Base-by-base conservation (phyloP, 2,329 filamentous ascomycete genomes). In the Penicillium verrucosum region DNA sequence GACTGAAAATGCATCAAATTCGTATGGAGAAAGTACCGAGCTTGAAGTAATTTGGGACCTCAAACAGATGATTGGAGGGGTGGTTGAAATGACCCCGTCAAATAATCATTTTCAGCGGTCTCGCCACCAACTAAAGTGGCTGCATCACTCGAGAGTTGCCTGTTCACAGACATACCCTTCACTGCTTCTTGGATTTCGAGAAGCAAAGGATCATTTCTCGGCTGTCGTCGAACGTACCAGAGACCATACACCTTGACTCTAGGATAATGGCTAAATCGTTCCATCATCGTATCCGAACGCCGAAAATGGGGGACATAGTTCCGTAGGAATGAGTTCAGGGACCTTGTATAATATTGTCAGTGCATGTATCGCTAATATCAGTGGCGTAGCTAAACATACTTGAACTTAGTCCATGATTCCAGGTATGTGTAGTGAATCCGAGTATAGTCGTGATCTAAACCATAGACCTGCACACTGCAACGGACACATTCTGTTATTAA, bases 111-210 rank as follows among this genome's bases (percentile, higher is more conserved):
- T 14, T 23, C n/a, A 1, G 16, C 4, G 3, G 2, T 11, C 16
- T 51, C 16, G n/a, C 34, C 6, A 1, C 11, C 51, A 27, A 27
- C 9, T 4, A 16, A 2, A 4, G 27, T 41, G n/a, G 11, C 10
- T 21, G 10, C 0, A 3, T 34, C 47, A 18, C 14, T 52, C 0
- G 42, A n/a, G 1, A 6, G 2, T 2, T 45, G n/a, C 3, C 21
- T 29, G 5, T 18, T 3, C 1, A 44, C 4, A 1, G 30, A 23
- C 8, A 48, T 7, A 1, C 9, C 5, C 2, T 38, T 23, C 5
- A 58, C 21, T 1, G 52, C 56, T 40, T 51, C 21, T 14, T 56
- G 30, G n/a, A 59, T 49, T n/a, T 59, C 59, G 7, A 32, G 37
- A 46, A 60, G 14, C n/a, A 59, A 44, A 1, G 56, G 21, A 1